These are phyloP conservation scores for Parasitella parasitica DNA, from an alignment of 371 early-diverging fungal species.

Conservation along the genomic window DNA sequence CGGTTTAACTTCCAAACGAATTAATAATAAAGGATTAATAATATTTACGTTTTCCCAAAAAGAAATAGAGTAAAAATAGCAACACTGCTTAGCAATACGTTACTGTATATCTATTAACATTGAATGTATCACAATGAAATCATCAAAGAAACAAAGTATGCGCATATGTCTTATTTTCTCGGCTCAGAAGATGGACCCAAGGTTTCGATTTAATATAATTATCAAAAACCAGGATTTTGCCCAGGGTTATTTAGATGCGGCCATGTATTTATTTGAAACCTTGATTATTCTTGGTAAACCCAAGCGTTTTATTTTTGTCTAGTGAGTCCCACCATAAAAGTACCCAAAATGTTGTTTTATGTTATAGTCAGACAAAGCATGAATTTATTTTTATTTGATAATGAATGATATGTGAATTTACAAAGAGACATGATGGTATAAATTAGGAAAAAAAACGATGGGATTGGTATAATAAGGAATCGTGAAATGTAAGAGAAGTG, in stretches of 20 bases:
- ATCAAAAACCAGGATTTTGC: not conserved
- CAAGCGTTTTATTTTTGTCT: not conserved
- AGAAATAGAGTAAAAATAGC: not conserved
- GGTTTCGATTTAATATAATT: not conserved
- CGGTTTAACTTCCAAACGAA: not conserved
- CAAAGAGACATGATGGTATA: not conserved
- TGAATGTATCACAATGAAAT: not conserved
- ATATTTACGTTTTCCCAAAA: not conserved
- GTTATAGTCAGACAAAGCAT: not conserved
- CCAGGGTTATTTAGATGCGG: not conserved
- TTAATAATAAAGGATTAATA: not conserved
- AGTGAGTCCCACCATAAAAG: not conserved
- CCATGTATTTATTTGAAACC: not conserved
- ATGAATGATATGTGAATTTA: not conserved
- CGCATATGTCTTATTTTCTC: too few relatives aligned
- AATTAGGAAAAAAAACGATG: not conserved
- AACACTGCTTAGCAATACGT: not conserved
- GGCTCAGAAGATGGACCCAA: not conserved
- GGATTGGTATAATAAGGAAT: not conserved
- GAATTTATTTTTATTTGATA: not conserved
- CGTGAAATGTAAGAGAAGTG: not conserved
- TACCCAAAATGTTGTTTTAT: not conserved
- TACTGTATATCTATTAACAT: not conserved
- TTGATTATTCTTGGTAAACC: not conserved
- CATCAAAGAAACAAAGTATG: too few relatives aligned